Evolutionary conservation across 2,329 filamentous ascomycete genomes (phyloP).

Genomic region (Pestalotiopsis sp.): DNA sequence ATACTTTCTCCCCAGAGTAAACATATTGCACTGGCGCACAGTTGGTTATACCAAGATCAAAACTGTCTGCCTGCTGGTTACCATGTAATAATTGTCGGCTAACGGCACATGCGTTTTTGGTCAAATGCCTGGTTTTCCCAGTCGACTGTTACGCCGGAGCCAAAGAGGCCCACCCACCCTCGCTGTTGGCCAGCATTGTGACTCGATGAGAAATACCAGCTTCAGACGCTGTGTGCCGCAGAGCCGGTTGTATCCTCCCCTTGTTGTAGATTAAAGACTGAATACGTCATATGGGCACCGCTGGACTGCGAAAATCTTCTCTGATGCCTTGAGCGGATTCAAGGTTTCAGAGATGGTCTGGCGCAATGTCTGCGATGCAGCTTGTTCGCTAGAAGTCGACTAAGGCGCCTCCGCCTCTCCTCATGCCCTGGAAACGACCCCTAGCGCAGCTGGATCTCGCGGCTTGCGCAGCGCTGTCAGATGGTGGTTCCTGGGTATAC

Average conservation of each 20-base stretch:
- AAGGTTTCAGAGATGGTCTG: background rate
- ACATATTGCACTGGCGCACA: too few species aligned
- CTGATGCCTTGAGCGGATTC: background rate
- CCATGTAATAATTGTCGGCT: background rate
- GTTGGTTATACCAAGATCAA: too few species aligned
- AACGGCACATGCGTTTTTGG: conserved; percentile 1
- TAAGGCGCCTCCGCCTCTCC: background rate
- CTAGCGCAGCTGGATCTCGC: background rate
- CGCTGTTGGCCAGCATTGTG: background rate
- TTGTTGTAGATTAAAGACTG: background rate
- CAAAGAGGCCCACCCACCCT: background rate
- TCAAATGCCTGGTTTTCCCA: background rate
- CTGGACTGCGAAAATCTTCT: background rate
- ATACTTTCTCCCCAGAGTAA: background rate
- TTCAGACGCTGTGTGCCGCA: background rate
- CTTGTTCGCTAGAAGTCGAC: background rate
- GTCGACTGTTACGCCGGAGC: background rate
- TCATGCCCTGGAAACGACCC: background rate
- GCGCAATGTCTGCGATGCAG: background rate
- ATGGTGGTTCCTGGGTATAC: background rate
- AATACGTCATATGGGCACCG: background rate
- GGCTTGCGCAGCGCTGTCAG: background rate
- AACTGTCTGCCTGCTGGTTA: background rate
- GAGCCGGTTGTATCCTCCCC: background rate
- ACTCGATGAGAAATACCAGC: background rate